These are phyloP conservation scores for Saccharomyces uvarum DNA, from an alignment of 1,139 yeast species.

Conservation along the genomic window DNA sequence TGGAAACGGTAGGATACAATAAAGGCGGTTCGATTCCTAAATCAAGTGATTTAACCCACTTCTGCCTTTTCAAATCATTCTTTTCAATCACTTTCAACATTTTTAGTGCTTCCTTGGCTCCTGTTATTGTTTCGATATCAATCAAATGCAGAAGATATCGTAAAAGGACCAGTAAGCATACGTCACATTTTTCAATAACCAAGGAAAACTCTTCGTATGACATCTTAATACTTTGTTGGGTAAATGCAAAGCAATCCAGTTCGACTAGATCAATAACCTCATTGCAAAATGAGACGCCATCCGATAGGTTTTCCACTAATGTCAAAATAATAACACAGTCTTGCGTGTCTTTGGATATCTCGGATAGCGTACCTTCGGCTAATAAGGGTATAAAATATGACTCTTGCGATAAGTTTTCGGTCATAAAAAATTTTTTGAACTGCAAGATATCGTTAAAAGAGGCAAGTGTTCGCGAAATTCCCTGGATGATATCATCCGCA, in stretches of 20 bases:
- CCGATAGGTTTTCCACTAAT: conserved; percentile 9
- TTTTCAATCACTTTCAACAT: background rate
- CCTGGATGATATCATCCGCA: conserved; percentile 11
- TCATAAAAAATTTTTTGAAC: conserved; percentile 20
- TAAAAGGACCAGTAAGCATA: conserved; percentile 13
- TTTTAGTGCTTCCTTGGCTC: background rate
- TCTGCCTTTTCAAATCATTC: background rate
- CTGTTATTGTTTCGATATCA: background rate
- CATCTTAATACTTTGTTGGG: background rate
- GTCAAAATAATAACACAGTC: background rate
- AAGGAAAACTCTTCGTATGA: conserved; percentile 2
- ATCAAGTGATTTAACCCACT: background rate
- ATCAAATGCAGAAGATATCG: conserved; percentile 2
- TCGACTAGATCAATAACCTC: conserved; percentile 9
- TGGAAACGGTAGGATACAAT: background rate
- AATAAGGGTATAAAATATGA: conserved; percentile 17
- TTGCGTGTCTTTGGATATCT: conserved; percentile 4
- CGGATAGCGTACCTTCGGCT: conserved; percentile 17
- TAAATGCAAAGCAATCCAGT: background rate
- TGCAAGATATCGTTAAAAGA: conserved; percentile 15
- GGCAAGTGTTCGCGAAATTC: conserved; percentile 12
- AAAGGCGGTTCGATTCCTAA: background rate
- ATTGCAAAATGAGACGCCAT: conserved; percentile 8
- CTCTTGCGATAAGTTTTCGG: conserved; percentile 11
- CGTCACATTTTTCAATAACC: conserved; percentile 13